phyloP scores from a whole-genome alignment of 352 stramenopile genomes.

The Phytophthora tubulina region DNA sequence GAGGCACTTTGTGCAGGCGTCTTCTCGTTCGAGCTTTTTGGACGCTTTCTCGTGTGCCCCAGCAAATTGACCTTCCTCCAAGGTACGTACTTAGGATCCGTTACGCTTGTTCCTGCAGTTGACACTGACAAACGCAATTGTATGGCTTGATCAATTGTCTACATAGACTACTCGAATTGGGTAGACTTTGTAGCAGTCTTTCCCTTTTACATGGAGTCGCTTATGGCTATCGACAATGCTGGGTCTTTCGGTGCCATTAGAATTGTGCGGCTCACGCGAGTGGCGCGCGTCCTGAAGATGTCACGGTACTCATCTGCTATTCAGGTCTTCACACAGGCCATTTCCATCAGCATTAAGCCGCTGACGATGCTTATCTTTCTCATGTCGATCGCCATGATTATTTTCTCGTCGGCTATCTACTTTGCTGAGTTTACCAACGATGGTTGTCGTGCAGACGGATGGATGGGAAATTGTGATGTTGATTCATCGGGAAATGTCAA shows the following conservation, averaged over 20 bases:
- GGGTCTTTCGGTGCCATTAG: slow-evolving; percentile 77
- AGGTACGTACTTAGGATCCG: slow-evolving; percentile 38
- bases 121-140: neutral
- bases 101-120: neutral
- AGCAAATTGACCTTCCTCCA: slow-evolving; percentile 59
- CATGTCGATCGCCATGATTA: slow-evolving; percentile 86
- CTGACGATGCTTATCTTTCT: slow-evolving; percentile 91
- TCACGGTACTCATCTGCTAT: slow-evolving; percentile 89
- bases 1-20: slow-evolving; percentile 62
- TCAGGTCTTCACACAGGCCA: slow-evolving; percentile 83
- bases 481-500: slow-evolving; percentile 21
- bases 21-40: slow-evolving; percentile 72
- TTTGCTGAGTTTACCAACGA: slow-evolving; percentile 81
- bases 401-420: slow-evolving; percentile 89
- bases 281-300: slow-evolving; percentile 89
- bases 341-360: slow-evolving; percentile 78
- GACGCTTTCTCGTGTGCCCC: slow-evolving; percentile 60
- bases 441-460: slow-evolving; percentile 65
- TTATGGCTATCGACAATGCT: slow-evolving; percentile 75
- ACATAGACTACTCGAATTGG: slow-evolving; percentile 77
- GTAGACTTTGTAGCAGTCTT: slow-evolving; percentile 87
- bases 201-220: slow-evolving; percentile 84
- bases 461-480: slow-evolving; percentile 59
- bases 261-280: slow-evolving; percentile 85
- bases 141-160: neutral